phyloP scores from a whole-genome alignment of 768 basidiomycete species.

The Leccinellum rugosiceps region DNA sequence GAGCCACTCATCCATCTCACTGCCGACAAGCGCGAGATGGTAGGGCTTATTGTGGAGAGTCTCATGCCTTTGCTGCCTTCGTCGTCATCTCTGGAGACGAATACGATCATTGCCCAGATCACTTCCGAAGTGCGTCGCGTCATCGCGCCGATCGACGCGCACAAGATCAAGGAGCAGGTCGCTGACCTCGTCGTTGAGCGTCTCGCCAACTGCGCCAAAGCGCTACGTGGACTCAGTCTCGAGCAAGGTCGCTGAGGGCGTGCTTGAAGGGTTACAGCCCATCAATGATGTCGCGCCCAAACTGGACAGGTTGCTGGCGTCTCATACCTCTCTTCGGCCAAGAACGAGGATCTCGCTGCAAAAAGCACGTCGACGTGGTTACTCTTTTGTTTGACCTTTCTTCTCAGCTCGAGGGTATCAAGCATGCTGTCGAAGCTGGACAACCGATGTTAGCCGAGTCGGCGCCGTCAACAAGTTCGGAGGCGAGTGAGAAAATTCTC shows the following conservation, averaged over 20 bases:
- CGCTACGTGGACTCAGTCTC: constrained; percentile 59
- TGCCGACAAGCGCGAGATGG: constrained; percentile 86
- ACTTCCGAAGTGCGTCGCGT: constrained; percentile 67
- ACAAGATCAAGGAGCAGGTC: constrained; percentile 86
- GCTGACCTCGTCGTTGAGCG: constrained; percentile 86
- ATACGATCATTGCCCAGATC: constrained; percentile 55
- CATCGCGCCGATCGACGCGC: constrained; percentile 75
- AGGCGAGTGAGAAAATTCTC: constrained; percentile 27
- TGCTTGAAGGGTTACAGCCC: constrained; percentile 44
- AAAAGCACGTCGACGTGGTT: constrained; percentile 41
- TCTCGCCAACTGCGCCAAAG: constrained; percentile 71
- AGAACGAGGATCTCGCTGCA: constrained; percentile 36
- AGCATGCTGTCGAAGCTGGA: constrained; percentile 40
- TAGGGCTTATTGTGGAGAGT: constrained; percentile 71
- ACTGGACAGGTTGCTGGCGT: constrained; percentile 40
- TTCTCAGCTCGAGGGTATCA: constrained; percentile 40
- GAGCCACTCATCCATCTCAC: constrained; percentile 86
- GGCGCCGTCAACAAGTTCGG: constrained; percentile 15
- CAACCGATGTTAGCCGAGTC: constrained; percentile 17
- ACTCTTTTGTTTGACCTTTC: constrained; percentile 48
- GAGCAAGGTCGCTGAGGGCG: constrained; percentile 50
- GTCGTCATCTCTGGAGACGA: constrained; percentile 49
- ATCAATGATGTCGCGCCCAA: constrained; percentile 37
- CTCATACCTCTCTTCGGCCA: constrained; percentile 41
- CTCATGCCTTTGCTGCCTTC: constrained; percentile 68